Evolutionary conservation across 2,329 filamentous ascomycete species (phyloP).

Genomic region (Aureobasidium melanogenum): DNA sequence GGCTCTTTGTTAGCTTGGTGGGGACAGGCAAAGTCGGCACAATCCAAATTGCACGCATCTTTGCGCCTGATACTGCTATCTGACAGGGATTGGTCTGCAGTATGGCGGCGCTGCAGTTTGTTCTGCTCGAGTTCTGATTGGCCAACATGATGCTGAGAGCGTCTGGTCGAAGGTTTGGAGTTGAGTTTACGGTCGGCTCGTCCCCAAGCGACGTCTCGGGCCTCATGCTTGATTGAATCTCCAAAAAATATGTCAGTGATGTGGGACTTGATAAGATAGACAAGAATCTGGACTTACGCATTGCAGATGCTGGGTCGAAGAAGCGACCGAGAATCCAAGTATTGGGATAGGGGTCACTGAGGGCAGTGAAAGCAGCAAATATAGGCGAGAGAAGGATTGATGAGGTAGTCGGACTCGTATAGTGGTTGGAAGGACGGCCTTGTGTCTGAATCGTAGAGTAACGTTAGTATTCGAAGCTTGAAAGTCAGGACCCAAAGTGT

Average conservation of each 20-base stretch:
- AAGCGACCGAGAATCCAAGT: background rate
- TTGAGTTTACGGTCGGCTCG: constrained; percentile 13
- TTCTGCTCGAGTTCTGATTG: constrained; percentile 10
- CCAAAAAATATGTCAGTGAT: constrained; percentile 4
- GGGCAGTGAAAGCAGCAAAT: constrained; percentile 3
- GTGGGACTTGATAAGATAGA: background rate
- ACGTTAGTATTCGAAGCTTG: background rate
- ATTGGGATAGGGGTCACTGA: background rate
- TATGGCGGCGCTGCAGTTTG: constrained; percentile 1
- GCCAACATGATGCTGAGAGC: background rate
- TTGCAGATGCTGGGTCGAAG: background rate
- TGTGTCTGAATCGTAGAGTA: background rate
- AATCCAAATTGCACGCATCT: background rate
- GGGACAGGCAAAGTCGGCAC: constrained; percentile 12
- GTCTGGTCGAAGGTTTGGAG: constrained; percentile 16
- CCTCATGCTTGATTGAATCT: constrained; percentile 16
- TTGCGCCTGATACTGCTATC: background rate
- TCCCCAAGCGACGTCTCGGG: constrained; percentile 15
- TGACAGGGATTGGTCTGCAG: constrained; percentile 11
- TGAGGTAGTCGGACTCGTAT: background rate
- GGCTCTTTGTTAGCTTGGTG: constrained; percentile 13
- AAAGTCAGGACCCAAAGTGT: background rate
- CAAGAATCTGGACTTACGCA: constrained; percentile 13
- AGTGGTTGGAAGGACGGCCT: background rate
- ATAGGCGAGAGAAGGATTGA: background rate